Evolutionary conservation across 2,329 filamentous ascomycete genomes (phyloP).

Genomic region (Colletotrichum musicola): DNA sequence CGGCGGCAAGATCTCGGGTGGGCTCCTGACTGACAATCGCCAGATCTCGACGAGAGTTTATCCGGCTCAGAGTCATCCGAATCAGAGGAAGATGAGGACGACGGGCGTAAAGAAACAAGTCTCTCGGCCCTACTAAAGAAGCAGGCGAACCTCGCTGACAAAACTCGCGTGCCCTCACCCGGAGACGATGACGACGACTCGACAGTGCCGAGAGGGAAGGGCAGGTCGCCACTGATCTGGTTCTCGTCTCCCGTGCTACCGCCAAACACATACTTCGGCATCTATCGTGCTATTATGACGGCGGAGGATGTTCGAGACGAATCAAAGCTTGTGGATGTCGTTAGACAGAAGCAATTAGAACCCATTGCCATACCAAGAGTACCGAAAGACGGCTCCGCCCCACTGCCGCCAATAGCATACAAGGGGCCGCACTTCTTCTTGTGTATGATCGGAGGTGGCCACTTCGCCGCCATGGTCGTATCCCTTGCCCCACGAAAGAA

Average conservation of each 20-base stretch:
- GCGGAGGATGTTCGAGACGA: constrained; percentile 76
- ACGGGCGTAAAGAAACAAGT: constrained; percentile 73
- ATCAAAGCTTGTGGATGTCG: constrained; percentile 71
- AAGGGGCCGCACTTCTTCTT: constrained; percentile 90
- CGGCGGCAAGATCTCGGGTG: background rate
- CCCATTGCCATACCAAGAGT: constrained; percentile 68
- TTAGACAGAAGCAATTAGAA: constrained; percentile 82
- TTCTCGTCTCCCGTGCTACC: constrained; percentile 83
- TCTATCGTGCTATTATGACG: constrained; percentile 87
- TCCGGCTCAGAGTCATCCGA: constrained; percentile 87
- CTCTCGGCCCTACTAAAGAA: constrained; percentile 83
- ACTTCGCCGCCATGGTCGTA: constrained; percentile 97
- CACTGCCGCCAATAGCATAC: constrained; percentile 65
- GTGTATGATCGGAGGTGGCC: constrained; percentile 98
- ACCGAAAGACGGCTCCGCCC: constrained; percentile 65
- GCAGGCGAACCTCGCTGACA: constrained; percentile 79
- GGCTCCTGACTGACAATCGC: background rate
- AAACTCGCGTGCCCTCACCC: constrained; percentile 52
- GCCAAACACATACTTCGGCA: constrained; percentile 82
- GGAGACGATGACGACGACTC: constrained; percentile 62
- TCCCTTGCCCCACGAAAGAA: constrained; percentile 84
- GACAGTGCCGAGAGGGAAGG: constrained; percentile 60
- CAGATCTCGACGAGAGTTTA: constrained; percentile 86
- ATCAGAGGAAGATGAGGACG: constrained; percentile 74
- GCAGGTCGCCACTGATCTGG: constrained; percentile 80